Evolutionary conservation across 2,329 filamentous ascomycete species (phyloP).

Genomic region (Monilinia aucupariae): DNA sequence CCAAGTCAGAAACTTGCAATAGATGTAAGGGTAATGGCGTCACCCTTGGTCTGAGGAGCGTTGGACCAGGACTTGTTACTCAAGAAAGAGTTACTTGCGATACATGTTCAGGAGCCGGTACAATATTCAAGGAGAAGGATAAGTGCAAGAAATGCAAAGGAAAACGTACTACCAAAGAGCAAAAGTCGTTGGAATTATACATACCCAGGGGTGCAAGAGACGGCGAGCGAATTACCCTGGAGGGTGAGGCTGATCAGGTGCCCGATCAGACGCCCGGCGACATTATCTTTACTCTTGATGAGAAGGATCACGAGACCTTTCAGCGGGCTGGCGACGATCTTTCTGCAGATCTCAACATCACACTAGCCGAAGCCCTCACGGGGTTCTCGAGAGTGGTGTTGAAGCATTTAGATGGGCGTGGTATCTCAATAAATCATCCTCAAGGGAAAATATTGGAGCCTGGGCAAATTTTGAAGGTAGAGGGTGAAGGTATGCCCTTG

Average conservation of each 20-base stretch:
- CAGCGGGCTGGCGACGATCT: constrained; percentile 79
- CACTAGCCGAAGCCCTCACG: constrained; percentile 74
- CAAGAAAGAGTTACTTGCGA: constrained; percentile 75
- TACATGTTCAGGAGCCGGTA: constrained; percentile 78
- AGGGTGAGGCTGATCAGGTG: constrained; percentile 89
- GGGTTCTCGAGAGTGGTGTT: constrained; percentile 89
- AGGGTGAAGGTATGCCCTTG: constrained; percentile 88
- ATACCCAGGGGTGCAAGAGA: constrained; percentile 83
- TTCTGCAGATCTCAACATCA: constrained; percentile 73
- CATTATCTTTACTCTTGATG: constrained; percentile 81
- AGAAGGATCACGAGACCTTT: constrained; percentile 77
- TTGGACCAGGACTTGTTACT: constrained; percentile 81
- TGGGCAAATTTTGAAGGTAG: constrained; percentile 76
- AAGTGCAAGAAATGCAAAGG: constrained; percentile 99
- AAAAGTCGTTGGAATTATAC: constrained; percentile 93
- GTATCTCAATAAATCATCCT: constrained; percentile 74
- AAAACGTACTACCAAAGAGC: constrained; percentile 76
- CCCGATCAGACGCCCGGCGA: constrained; percentile 87
- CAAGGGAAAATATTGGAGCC: constrained; percentile 79
- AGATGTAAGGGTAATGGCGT: constrained; percentile 77
- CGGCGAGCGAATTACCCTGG: constrained; percentile 82
- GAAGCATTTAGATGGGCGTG: constrained; percentile 88
- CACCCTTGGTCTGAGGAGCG: constrained; percentile 70
- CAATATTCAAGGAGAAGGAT: constrained; percentile 90
- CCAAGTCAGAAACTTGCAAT: constrained; percentile 76